A percentile compares a stretch with the other conserved stretches of the same genome.
Conservation (phyloP, 306 rosid genomes). For the Mucuna pruriens region DNA sequence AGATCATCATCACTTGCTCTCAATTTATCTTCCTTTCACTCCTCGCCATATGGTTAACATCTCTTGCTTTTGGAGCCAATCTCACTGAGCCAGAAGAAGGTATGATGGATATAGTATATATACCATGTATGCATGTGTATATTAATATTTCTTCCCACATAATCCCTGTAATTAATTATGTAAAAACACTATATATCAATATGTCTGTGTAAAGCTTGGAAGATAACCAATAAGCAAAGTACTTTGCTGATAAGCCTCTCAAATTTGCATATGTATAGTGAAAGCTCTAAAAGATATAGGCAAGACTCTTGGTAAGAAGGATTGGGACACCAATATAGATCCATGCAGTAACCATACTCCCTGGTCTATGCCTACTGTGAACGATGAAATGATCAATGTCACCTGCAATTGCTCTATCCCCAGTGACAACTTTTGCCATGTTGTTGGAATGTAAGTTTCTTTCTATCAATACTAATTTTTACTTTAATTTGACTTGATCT, state of each 20-base stretch:
- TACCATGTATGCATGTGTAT: background rate
- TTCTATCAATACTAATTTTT: too few relatives aligned
- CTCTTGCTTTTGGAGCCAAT: background rate
- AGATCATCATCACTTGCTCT: background rate
- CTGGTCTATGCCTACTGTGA: background rate
- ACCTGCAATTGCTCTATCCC: conserved; percentile 26
- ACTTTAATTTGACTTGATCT: too few relatives aligned
- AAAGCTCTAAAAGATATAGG: conserved; percentile 49
- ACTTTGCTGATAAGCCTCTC: background rate
- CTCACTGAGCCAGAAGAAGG: conserved; percentile 20
- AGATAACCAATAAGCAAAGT: background rate
- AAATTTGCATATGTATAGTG: conserved; percentile 29
- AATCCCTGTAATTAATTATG: too few relatives aligned
- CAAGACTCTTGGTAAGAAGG: conserved; percentile 47
- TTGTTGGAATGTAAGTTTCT: conserved; percentile 11
- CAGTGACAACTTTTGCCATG: conserved; percentile 27
- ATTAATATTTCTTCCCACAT: background rate
- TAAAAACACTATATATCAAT: too few relatives aligned
- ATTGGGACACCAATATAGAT: conserved; percentile 55
- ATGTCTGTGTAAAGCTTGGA: background rate
- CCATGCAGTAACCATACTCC: conserved; percentile 48
- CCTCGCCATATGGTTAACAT: background rate
- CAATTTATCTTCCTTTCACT: conserved; percentile 16
- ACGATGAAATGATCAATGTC: background rate
- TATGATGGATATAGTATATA: background rate